Base-by-base conservation (phyloP, 345 rosid genomes). In the Schrenkiella parvula region DNA sequence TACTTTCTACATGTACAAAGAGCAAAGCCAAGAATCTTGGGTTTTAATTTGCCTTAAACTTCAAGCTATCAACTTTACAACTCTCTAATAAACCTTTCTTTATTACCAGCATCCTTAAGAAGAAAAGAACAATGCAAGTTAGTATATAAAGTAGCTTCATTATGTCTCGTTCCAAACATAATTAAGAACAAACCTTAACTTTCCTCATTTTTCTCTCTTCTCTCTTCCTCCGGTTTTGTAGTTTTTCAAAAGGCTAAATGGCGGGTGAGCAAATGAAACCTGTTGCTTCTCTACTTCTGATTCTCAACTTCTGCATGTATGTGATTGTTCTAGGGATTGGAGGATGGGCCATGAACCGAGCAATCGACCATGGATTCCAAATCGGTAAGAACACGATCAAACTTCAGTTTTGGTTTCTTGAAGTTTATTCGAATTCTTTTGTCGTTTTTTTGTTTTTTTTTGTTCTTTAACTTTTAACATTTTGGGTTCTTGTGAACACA, bases 281-380 rank as follows among this genome's bases (percentile, higher is more conserved):
- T 6, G 85, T 81, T 41, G 96, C 97, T 29, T 54, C 83, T 6
- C 54, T 81, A 55, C 96, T 93, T 71, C 75, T 93, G 59, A 70
- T 80, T 46, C 84, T 93, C 21, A 93, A 93, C 61, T 86, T 93
- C 75, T 88, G 97, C 79, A 93, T 93, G 96, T 89, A 82, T 65
- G 85, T 31, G 31, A 78, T 91, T 12, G 83, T 91, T 66, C 71
- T 93, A 35, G 96, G 91, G 32, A 86, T 93, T 73, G 92, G 85
- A 35, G 87, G 90, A 23, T 93, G 98, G 98, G 96, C 98, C 10
- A 83, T 87, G 79, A 85, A 93, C 78, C 81, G 73, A 65, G 98
- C 98, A n/a, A 93, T 91, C 53, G 86, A 91, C 26, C 84, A 78
- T 47, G 97, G 97, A 11, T 93, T 93, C 79, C 38, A 84, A 76